Evolutionary conservation across 1,284 basidiomycete genomes (phyloP).

Genomic region (Somion occarium): DNA sequence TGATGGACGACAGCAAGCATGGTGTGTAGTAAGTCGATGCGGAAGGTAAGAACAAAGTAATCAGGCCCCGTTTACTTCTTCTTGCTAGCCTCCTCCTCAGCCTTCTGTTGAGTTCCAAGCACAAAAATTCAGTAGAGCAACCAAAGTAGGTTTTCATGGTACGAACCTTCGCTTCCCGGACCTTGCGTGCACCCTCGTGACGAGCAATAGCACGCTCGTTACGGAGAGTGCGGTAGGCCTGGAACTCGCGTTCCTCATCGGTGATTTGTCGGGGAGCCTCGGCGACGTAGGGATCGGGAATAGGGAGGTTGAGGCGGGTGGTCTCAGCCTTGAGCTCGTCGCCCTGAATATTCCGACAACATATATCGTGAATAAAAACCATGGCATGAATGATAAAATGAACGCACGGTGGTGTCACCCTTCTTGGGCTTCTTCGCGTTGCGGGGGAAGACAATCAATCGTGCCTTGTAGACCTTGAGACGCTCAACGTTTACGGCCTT

Average conservation of each 20-base stretch:
- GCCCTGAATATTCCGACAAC: constrained; percentile 44
- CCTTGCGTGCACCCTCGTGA: constrained; percentile 85
- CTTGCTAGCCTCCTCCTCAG: constrained; percentile 89
- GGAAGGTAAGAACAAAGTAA: constrained; percentile 23
- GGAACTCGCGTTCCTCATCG: constrained; percentile 84
- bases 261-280: constrained; percentile 96
- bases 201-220: constrained; percentile 80
- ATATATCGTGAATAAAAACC: constrained; percentile 10
- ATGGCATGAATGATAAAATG: constrained; percentile 2
- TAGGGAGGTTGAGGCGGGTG: constrained; percentile 68
- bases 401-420: constrained; percentile 83
- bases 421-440: constrained; percentile 95
- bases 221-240: constrained; percentile 90
- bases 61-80: constrained; percentile 67
- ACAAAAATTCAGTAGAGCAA: constrained; percentile 14
- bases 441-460: constrained; percentile 91
- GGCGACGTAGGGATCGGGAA: constrained; percentile 63
- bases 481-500: constrained; percentile 95
- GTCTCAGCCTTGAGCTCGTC: constrained; percentile 83
- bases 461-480: constrained; percentile 89
- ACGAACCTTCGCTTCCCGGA: constrained; percentile 73
- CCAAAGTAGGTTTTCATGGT: constrained; percentile 3
- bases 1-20: constrained; percentile 24
- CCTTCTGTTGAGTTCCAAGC: constrained; percentile 53
- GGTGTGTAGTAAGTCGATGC: constrained; percentile 22